phyloP scores from a whole-genome alignment of 1,284 basidiomycete species.

The Irpex lacteus region DNA sequence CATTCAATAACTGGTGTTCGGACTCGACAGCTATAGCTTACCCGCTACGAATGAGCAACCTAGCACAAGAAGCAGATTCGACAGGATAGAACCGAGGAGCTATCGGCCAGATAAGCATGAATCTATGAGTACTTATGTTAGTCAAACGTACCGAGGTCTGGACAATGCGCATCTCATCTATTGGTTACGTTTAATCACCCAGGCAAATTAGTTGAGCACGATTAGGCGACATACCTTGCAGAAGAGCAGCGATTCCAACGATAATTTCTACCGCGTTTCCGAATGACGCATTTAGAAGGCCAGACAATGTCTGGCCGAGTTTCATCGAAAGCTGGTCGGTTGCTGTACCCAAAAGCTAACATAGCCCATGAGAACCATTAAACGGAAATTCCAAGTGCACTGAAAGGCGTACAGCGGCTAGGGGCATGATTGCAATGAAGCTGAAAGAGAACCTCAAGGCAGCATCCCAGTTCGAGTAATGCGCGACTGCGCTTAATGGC shows the following conservation, averaged over 20 bases:
- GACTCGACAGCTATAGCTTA: conserved; percentile 20
- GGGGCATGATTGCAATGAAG: conserved; percentile 86
- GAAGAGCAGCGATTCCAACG: conserved; percentile 81
- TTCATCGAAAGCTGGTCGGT: conserved; percentile 84
- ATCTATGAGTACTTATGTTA: background rate
- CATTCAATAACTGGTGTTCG: conserved; percentile 3
- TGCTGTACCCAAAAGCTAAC: conserved; percentile 72
- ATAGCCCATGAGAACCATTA: background rate
- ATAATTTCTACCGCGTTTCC: conserved; percentile 85
- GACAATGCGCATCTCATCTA: conserved; percentile 81
- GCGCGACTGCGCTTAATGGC: conserved; percentile 57
- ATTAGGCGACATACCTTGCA: conserved; percentile 55
- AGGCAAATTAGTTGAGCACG: background rate
- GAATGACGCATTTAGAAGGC: conserved; percentile 84
- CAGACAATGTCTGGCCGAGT: conserved; percentile 81
- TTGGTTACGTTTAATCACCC: background rate
- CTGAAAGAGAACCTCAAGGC: conserved; percentile 79
- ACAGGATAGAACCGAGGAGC: conserved; percentile 83
- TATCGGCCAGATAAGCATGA: conserved; percentile 26
- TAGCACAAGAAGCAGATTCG: conserved; percentile 86
- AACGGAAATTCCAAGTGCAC: background rate
- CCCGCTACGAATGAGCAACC: conserved; percentile 87
- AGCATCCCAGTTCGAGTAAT: conserved; percentile 74
- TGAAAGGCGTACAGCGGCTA: conserved; percentile 62
- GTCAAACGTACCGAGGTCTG: conserved; percentile 69